Percentiles rank a stretch among this genome's conserved stretches.
phyloP scores from a whole-genome alignment of 1,139 yeast genomes.

The Torulaspora globosa region DNA sequence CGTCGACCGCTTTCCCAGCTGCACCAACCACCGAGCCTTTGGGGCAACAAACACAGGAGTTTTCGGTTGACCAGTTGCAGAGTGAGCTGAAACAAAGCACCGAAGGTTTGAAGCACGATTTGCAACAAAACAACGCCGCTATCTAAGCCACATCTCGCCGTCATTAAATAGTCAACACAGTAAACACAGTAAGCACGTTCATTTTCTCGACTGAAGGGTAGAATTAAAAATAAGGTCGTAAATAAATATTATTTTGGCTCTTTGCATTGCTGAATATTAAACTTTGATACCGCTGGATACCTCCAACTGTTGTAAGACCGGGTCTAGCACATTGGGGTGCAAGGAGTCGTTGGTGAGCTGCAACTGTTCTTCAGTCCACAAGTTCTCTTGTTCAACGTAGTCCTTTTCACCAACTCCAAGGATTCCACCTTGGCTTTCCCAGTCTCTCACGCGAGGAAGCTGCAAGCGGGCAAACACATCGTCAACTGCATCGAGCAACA shows the following conservation, averaged over 20 bases:
- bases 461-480: slow-evolving; percentile 71
- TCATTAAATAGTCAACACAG: not conserved
- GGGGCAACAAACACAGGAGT: slow-evolving; percentile 21
- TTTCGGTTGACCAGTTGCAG: slow-evolving; percentile 24
- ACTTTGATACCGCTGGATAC: slow-evolving; percentile 61
- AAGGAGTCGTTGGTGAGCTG: slow-evolving; percentile 55
- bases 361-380: slow-evolving; percentile 87
- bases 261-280: slow-evolving; percentile 11
- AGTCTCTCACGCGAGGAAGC: slow-evolving; percentile 70
- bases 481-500: slow-evolving; percentile 73
- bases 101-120: slow-evolving; percentile 34
- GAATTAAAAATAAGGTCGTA: slow-evolving; percentile 4
- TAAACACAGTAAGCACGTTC: not conserved
- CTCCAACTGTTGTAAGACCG: slow-evolving; percentile 55
- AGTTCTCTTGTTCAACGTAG: slow-evolving; percentile 44
- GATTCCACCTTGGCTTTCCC: slow-evolving; percentile 78
- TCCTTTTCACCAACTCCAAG: slow-evolving; percentile 75
- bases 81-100: slow-evolving; percentile 24
- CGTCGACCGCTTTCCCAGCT: slow-evolving; percentile 45
- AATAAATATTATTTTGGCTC: slow-evolving; percentile 6
- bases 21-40: slow-evolving; percentile 40
- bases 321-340: slow-evolving; percentile 61
- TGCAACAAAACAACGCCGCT: slow-evolving; percentile 31
- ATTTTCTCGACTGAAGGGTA: not conserved
- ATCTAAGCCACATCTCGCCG: slow-evolving; percentile 5